Conservation (phyloP, 2,329 filamentous ascomycete genomes). For the Chrysoporthe austroafricana region DNA sequence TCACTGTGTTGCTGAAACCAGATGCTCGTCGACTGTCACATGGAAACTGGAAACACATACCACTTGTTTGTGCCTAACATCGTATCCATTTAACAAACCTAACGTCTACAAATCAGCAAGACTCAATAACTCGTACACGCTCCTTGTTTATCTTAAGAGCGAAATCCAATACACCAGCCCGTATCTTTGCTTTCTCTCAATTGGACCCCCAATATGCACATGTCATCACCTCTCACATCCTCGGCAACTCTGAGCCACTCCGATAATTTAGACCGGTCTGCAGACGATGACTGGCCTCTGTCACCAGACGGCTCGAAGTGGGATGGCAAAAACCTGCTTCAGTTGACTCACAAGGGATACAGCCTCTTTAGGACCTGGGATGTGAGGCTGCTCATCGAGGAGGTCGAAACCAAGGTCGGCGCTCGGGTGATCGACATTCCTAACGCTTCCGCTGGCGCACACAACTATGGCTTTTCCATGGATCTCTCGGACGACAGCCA, state of each 20-base stretch:
- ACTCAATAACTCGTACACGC: no score
- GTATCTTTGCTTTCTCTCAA: background rate
- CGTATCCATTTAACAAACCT: background rate
- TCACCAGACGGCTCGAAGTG: background rate
- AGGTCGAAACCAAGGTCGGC: background rate
- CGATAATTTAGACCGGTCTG: background rate
- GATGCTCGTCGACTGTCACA: background rate
- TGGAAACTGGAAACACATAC: background rate
- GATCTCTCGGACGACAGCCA: background rate
- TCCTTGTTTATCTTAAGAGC: no score
- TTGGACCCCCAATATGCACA: background rate
- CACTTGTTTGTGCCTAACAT: background rate
- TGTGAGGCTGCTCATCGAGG: background rate
- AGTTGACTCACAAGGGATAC: background rate
- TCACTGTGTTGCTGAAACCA: background rate
- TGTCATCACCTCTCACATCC: background rate
- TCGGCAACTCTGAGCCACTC: background rate
- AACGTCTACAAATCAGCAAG: no score
- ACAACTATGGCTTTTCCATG: slow-evolving; percentile 6
- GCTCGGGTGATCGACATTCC: slow-evolving; percentile 3
- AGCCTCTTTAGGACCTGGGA: background rate
- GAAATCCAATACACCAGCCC: background rate
- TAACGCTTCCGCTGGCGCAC: background rate
- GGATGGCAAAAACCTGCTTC: background rate
- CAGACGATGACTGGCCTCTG: background rate